phyloP scores from a whole-genome alignment of 129 eudicot species.

The sunflower (Helianthus annuus) region DNA sequence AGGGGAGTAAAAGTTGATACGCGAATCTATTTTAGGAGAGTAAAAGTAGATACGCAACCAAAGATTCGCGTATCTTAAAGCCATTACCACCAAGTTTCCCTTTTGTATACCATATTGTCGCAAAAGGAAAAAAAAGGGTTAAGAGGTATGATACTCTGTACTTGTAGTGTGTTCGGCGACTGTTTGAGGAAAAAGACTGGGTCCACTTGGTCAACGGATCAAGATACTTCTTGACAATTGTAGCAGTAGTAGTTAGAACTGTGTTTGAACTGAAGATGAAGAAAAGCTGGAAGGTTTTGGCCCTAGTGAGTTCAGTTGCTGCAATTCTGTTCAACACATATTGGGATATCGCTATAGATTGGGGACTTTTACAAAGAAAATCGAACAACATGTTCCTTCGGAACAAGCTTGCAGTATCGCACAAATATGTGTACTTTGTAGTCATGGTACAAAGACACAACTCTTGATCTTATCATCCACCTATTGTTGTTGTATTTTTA shows the following conservation, averaged over 20 bases:
- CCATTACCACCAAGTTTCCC: neutral
- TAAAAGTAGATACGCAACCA: neutral
- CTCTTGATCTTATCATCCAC: neutral
- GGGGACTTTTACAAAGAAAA: conserved; percentile 73
- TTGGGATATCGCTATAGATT: conserved; percentile 82
- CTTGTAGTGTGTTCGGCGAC: conserved; percentile 76
- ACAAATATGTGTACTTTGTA: conserved; percentile 54
- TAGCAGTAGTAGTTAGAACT: conserved; percentile 69
- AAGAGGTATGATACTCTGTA: neutral
- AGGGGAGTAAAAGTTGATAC: neutral
- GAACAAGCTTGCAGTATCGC: conserved; percentile 57
- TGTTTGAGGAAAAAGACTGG: conserved; percentile 60
- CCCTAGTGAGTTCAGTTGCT: conserved; percentile 50
- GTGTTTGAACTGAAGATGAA: conserved; percentile 48
- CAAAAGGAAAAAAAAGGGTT: neutral
- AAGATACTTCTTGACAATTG: conserved; percentile 68
- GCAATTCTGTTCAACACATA: conserved; percentile 63
- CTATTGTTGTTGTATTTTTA: neutral
- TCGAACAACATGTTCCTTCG: conserved; percentile 65
- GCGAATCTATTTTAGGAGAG: neutral
- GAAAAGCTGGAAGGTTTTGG: conserved; percentile 54
- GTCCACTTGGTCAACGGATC: conserved; percentile 59
- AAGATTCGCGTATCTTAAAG: neutral
- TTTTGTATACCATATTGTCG: conserved; percentile 7
- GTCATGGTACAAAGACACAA: conserved; percentile 54